Conservation (phyloP, 169 alveolate species). For the Plasmodium yoelii region DNA sequence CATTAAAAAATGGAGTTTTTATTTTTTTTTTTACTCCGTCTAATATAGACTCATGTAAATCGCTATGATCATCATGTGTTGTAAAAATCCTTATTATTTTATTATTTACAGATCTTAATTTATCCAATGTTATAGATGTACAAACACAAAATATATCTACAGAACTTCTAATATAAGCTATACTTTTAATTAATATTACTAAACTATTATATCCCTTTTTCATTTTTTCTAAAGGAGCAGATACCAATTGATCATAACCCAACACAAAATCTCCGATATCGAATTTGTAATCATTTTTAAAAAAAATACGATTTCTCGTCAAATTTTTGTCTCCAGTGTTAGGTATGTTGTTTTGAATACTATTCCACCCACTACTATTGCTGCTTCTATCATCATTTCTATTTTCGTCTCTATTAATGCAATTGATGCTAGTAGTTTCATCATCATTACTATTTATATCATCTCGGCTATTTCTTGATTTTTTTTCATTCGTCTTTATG, state of each 20-base stretch:
- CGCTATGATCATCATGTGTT: slow-evolving; percentile 82
- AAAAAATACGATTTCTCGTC: neutral
- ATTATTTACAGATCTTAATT: slow-evolving; percentile 70
- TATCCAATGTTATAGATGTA: slow-evolving; percentile 77
- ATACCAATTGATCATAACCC: slow-evolving; percentile 79
- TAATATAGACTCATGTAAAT: slow-evolving; percentile 81
- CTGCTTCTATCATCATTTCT: neutral
- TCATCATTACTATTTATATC: neutral
- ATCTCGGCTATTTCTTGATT: neutral
- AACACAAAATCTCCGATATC: slow-evolving; percentile 75
- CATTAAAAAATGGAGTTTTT: slow-evolving; percentile 81
- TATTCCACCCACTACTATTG: neutral
- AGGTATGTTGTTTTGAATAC: neutral
- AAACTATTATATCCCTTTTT: slow-evolving; percentile 71
- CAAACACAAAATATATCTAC: slow-evolving; percentile 83
- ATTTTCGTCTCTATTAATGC: neutral
- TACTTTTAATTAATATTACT: slow-evolving; percentile 62
- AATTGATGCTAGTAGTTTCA: neutral
- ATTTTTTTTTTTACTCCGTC: slow-evolving; percentile 78
- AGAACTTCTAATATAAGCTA: slow-evolving; percentile 76
- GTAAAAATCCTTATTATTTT: slow-evolving; percentile 78
- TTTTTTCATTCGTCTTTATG: neutral
- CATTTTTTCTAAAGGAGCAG: slow-evolving; percentile 78
- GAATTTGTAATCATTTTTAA: slow-evolving; percentile 19
- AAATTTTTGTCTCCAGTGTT: too few relatives aligned